phyloP scores from a whole-genome alignment of 1,284 basidiomycete genomes.

The Lignosus rhinocerotis region DNA sequence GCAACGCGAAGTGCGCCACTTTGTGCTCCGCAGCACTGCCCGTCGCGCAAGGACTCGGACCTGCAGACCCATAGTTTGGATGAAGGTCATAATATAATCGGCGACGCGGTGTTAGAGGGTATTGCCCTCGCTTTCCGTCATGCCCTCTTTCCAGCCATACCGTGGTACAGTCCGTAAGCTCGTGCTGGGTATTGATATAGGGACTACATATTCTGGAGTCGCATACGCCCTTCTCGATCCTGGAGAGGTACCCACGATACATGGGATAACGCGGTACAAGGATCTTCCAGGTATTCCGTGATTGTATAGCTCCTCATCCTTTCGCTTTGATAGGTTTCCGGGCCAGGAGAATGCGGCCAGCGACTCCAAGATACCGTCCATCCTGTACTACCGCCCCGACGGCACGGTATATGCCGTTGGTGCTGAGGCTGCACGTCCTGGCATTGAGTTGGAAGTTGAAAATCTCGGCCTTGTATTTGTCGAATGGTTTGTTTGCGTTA shows the following conservation, averaged over 20 bases:
- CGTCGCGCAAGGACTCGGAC: too few relatives aligned
- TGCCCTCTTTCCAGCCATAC: constrained; percentile 17
- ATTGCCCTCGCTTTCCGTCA: background rate
- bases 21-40: too few relatives aligned
- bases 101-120: background rate
- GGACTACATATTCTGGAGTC: constrained; percentile 53
- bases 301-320: background rate
- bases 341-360: constrained; percentile 42
- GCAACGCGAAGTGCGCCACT: too few relatives aligned
- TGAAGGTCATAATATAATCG: too few relatives aligned
- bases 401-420: constrained; percentile 50
- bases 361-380: constrained; percentile 56
- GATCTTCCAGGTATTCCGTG: background rate
- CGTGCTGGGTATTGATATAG: constrained; percentile 51
- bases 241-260: constrained; percentile 47
- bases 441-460: constrained; percentile 42
- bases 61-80: too few relatives aligned
- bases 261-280: constrained; percentile 41
- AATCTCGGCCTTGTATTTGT: constrained; percentile 48
- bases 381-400: constrained; percentile 51
- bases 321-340: constrained; percentile 37
- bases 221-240: constrained; percentile 49
- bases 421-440: constrained; percentile 50
- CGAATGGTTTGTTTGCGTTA: constrained; percentile 45
- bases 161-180: constrained; percentile 37